Conservation (phyloP, 441 rosid genomes). For the Populus hybrid region DNA sequence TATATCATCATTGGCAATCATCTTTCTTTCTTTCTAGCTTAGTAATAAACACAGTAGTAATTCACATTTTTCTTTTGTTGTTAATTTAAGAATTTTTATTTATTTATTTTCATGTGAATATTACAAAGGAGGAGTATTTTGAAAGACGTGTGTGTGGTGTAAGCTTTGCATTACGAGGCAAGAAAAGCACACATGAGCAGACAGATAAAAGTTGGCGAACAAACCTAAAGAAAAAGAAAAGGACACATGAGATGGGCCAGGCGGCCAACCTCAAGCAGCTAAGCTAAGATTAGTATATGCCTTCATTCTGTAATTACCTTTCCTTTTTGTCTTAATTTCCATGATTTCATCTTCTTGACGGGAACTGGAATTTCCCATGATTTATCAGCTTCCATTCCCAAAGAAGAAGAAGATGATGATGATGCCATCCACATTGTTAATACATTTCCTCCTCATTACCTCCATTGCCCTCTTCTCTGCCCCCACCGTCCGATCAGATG, state of each 20-base stretch:
- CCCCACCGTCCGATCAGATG: constrained; percentile 2
- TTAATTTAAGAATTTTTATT: too few species aligned
- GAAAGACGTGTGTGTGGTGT: too few species aligned
- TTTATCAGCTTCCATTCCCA: background rate
- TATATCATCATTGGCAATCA: background rate
- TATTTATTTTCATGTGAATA: too few species aligned
- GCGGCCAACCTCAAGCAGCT: background rate
- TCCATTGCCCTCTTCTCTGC: background rate
- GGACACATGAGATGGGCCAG: background rate
- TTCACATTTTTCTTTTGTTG: too few species aligned
- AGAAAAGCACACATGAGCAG: background rate
- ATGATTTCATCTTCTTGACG: background rate
- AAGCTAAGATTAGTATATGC: background rate
- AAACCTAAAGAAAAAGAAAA: background rate
- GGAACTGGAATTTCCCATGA: background rate
- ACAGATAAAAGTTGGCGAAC: background rate
- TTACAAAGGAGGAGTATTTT: too few species aligned
- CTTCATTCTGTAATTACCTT: background rate
- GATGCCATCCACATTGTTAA: background rate
- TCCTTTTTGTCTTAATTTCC: background rate
- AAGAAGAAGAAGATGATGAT: background rate
- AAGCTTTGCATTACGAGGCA: background rate
- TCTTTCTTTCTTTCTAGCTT: background rate
- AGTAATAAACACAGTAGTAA: too few species aligned
- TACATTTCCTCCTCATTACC: background rate